Conservation (phyloP, 169 alveolate genomes). For the Amoebophrya sp. region DNA sequence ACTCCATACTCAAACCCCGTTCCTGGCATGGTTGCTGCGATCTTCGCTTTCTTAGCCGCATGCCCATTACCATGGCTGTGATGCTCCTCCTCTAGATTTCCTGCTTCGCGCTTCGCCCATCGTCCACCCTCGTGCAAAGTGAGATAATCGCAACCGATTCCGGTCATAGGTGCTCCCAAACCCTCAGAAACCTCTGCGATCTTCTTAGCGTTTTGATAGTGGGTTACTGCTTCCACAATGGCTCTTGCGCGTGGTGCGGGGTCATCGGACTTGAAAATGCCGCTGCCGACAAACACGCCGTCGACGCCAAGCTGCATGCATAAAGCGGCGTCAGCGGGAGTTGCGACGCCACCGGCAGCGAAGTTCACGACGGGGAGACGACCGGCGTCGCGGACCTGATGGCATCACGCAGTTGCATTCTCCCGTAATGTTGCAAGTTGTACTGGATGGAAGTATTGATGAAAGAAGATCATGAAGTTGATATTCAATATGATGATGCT, state of each 20-base stretch:
- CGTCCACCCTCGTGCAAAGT: not conserved
- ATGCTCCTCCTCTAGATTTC: not conserved
- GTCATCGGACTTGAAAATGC: constrained; percentile 60
- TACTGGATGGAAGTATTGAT: no score
- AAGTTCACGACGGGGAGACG: constrained; percentile 66
- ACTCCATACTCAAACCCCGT: no score
- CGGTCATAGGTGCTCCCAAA: constrained; percentile 45
- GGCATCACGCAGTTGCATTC: no score
- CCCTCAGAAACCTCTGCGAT: constrained; percentile 37
- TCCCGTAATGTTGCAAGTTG: no score
- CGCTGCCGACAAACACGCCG: constrained; percentile 69
- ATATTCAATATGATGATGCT: no score
- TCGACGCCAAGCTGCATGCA: constrained; percentile 62
- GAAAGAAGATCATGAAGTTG: no score
- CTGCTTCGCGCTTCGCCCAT: not conserved
- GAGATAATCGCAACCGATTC: not conserved
- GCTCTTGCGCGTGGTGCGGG: constrained; percentile 63
- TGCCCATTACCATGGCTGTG: no score
- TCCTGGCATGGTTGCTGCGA: no score
- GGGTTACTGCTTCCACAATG: constrained; percentile 55
- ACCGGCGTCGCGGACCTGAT: constrained; percentile 47
- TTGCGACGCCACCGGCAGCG: constrained; percentile 68
- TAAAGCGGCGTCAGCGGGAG: constrained; percentile 64
- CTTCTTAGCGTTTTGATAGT: constrained; percentile 35
- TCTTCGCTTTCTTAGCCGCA: no score